Percentiles rank a stretch among this genome's conserved stretches.
Conservation (phyloP, 345 rosid species). For the Gossypium anomalum region DNA sequence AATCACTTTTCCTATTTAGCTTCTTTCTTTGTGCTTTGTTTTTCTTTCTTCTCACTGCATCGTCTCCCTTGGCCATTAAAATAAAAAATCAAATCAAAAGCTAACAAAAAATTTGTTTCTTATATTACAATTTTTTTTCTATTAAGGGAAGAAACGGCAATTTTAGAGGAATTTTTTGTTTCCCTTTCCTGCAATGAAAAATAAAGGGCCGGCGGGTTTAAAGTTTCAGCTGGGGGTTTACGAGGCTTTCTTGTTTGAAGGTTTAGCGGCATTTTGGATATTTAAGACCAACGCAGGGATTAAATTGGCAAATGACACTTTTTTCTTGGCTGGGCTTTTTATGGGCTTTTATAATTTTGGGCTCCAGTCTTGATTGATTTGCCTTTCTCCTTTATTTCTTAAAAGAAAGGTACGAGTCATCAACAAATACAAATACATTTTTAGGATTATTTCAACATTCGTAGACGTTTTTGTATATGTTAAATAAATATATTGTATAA, state of each 20-base stretch:
- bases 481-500: no score
- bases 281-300: not conserved
- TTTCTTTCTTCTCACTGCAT: conserved; percentile 53
- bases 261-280: not conserved
- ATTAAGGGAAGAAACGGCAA: not conserved
- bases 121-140: not conserved
- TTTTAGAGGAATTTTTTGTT: not conserved
- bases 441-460: no score
- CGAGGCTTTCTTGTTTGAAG: not conserved
- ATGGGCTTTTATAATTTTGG: not conserved
- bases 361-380: not conserved
- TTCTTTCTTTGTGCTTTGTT: conserved; percentile 62
- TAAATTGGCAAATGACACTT: not conserved
- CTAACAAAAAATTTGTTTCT: not conserved
- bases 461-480: no score
- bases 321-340: not conserved
- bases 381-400: not conserved
- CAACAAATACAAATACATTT: no score
- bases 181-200: not conserved
- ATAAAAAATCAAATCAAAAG: not conserved
- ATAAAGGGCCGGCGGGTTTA: not conserved
- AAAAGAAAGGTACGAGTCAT: no score
- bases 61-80: conserved; percentile 77
- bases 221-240: conserved; percentile 4
- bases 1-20: conserved; percentile 31